Base-by-base conservation (phyloP, 2,329 filamentous ascomycete genomes). In the Aspergillus caelatus region DNA sequence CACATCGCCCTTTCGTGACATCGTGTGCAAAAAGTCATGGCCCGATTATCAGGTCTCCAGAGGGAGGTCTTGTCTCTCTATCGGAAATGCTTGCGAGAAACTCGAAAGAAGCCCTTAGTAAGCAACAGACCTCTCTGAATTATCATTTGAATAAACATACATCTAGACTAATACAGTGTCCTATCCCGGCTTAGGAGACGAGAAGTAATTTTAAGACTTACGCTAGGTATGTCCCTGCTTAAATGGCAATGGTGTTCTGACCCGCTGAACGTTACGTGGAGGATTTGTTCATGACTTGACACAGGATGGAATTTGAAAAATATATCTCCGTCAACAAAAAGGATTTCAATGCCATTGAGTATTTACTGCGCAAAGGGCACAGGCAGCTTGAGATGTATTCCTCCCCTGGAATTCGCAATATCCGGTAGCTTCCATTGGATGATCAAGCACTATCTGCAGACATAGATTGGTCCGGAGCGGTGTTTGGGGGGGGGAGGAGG, bases 21-120 rank as follows among this genome's bases (percentile, higher is more conserved):
- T 63, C 61, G 34, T 54, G 57, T 26, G 57, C 10, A 41, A 48
- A 58, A 62, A 19, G 4, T 28, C 59, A 77, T 77, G 74, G 71
- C 74, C 39, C 69, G 88, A 71, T 82, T 94, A 30, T 96, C 94
- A 9, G 95, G 95, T 41, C 83, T 98, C n/a, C 94, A 98, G 76
- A 90, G 87, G 72, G 93, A 97, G 73, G 94, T 97, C 4, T 79
- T 98, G 58, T 84, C 88, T 39, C 86, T 99, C 16, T 99, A 98
- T 77, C 89, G 94, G 63, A 87, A 88, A 74, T 98, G 94, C 72
- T 82, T 99, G 30, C 88, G 94, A 64, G 92, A 91, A 73, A 89
- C 90, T 63, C 87, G 90, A 64, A 89, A 89, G 73, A 98, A 99
- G 78, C 93, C 94, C 57, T 75, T 80, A 71, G 92, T 94, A 77